These are phyloP conservation scores for Conidiobolus incongruus DNA, from an alignment of 371 early-diverging fungal species.

Conservation along the genomic window DNA sequence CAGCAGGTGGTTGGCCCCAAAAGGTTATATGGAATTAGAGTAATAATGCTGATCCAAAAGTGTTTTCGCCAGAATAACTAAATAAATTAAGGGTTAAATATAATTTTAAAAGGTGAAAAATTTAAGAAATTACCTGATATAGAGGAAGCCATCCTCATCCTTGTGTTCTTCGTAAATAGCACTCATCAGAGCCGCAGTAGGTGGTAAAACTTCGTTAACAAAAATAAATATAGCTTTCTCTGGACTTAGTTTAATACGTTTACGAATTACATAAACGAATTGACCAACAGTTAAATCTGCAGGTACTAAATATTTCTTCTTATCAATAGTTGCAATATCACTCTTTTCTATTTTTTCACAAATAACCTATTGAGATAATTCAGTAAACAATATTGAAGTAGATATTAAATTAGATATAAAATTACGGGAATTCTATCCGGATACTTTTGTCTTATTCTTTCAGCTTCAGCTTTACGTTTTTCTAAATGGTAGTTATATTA, in stretches of 20 bases:
- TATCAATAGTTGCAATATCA: constrained; percentile 88
- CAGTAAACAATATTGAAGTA: no score
- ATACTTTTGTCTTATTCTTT: constrained; percentile 87
- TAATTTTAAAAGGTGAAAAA: not conserved
- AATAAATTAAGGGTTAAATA: not conserved
- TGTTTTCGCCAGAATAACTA: constrained; percentile 4
- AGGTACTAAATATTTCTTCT: constrained; percentile 96
- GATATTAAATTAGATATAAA: not conserved
- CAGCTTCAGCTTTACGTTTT: constrained; percentile 88
- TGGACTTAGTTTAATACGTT: constrained; percentile 75
- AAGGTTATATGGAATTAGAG: no score
- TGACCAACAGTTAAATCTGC: constrained; percentile 93
- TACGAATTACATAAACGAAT: constrained; percentile 89
- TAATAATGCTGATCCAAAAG: no score
- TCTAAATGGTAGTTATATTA: no score
- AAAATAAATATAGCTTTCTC: constrained; percentile 97
- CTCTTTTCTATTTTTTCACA: constrained; percentile 93
- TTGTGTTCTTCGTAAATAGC: constrained; percentile 84
- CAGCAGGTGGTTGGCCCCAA: no score
- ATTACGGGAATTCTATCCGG: constrained; percentile 88
- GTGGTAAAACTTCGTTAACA: constrained; percentile 87
- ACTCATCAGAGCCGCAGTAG: constrained; percentile 67
- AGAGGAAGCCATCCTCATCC: constrained; percentile 90
- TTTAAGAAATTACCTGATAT: constrained; percentile 68
- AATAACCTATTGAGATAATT: constrained; percentile 20